Evolutionary conservation across 805 yeast species (phyloP).

Genomic region (Starmerella scarabaei): DNA sequence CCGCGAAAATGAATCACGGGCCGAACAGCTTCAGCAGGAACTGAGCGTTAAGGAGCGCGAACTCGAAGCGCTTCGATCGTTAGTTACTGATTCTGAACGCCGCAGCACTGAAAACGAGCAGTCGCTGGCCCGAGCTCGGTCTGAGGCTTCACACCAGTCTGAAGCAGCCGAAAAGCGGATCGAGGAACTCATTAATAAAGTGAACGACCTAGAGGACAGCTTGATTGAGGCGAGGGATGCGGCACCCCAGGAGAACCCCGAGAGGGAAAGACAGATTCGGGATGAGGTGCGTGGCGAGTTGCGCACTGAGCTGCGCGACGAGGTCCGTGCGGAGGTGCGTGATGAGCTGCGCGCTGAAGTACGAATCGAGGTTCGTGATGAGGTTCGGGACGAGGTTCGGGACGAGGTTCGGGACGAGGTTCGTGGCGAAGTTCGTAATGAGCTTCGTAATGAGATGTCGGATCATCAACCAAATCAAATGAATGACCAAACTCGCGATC

Average conservation of each 20-base stretch:
- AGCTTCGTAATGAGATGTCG: too few relatives aligned
- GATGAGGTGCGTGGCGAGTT: neutral
- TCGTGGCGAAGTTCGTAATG: neutral
- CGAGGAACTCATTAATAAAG: slow-evolving; percentile 20
- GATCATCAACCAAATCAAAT: too few relatives aligned
- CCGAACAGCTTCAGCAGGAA: too few relatives aligned
- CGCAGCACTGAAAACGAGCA: too few relatives aligned
- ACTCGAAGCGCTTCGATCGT: too few relatives aligned
- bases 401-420: neutral
- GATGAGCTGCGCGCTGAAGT: neutral
- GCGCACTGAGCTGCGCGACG: neutral
- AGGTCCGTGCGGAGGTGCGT: neutral
- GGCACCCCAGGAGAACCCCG: neutral
- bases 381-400: neutral
- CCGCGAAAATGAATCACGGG: too few relatives aligned
- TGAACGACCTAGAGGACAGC: slow-evolving; percentile 20
- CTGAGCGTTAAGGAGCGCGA: too few relatives aligned
- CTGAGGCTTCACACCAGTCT: too few relatives aligned
- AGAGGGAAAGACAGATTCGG: neutral
- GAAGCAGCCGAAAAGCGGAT: slow-evolving; percentile 16
- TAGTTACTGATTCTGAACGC: too few relatives aligned
- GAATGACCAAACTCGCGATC: too few relatives aligned
- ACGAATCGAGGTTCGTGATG: neutral
- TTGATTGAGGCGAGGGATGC: slow-evolving; percentile 9
- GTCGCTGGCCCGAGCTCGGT: too few relatives aligned